Evolutionary conservation across 2,329 filamentous ascomycete species (phyloP), one percentile per base, ranked within the genome.

Genomic region (Daldinia sp.): DNA sequence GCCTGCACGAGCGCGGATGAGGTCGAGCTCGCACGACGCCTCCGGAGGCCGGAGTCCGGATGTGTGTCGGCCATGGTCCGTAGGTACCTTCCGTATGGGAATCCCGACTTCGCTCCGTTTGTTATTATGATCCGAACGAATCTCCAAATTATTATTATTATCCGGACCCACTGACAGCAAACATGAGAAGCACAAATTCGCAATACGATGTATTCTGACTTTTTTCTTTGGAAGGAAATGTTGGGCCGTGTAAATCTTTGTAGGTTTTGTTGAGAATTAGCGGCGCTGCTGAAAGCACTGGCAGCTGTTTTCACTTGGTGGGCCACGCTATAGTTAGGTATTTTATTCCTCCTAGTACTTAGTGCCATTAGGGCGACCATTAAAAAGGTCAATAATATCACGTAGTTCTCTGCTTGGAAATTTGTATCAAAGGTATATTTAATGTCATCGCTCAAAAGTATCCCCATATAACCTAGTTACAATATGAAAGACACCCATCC

Each of bases 11-110:
- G 32, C 25, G 62, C 48, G 4, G 70, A 68, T 21, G 74, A 63
- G 13, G 73, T 71, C 37, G 74, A 64, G 34, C 74, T 73, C 11
- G 69, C 73, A 21, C 68, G 70, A 56, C 72, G 71, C 55, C 74
- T 70, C 68, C 75, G 76, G 54, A 72, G 68, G 37, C 70, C 68
- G 52, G 63, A 37, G 54, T 30, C 35, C 10, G 41, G 45, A 5
- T 55, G 53, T 2, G 41, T 41, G 43, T 54, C 29, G 19, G 47
- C 21, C 39, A 35, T 35, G 27, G 4, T 29, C 13, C 23, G 29
- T 11, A 29, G 23, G 11, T 15, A 47, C 23, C n/a, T n/a, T n/a
- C n/a, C n/a, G n/a, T n/a, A n/a, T n/a, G 43, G 39, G 21, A 25
- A 43, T 43, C 19, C 39, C 39, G 39, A 21, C 21, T 43, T 43